Evolutionary conservation across 2,329 filamentous ascomycete genomes (phyloP).

Genomic region (Coniosporium tulheliwenetii): DNA sequence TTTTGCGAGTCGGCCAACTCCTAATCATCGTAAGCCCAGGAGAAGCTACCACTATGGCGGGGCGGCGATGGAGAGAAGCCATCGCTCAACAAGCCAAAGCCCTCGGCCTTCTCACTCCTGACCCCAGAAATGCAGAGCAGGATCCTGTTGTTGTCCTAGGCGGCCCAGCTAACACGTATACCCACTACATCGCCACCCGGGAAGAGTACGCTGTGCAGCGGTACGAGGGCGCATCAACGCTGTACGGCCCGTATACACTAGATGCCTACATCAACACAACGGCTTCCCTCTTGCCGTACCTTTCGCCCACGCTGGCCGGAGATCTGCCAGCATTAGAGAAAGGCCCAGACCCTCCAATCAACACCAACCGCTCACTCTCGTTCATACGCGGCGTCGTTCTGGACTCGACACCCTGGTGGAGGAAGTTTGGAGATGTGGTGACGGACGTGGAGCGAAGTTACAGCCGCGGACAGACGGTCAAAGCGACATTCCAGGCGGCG

Average conservation of each 20-base stretch:
- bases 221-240: slow-evolving; percentile 87
- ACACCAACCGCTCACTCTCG: slow-evolving; percentile 56
- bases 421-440: slow-evolving; percentile 54
- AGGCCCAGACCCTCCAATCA: slow-evolving; percentile 60
- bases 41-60: slow-evolving; percentile 86
- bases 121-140: background rate
- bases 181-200: slow-evolving; percentile 63
- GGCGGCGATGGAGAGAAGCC: slow-evolving; percentile 68
- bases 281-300: slow-evolving; percentile 52
- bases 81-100: slow-evolving; percentile 38
- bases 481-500: slow-evolving; percentile 62
- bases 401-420: slow-evolving; percentile 51
- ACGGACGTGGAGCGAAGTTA: slow-evolving; percentile 34
- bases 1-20: slow-evolving; percentile 69
- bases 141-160: slow-evolving; percentile 66
- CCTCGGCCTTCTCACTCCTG: slow-evolving; percentile 22
- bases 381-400: slow-evolving; percentile 70
- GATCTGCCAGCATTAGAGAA: slow-evolving; percentile 16
- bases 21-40: slow-evolving; percentile 73
- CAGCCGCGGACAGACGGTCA: slow-evolving; percentile 49
- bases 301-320: slow-evolving; percentile 23
- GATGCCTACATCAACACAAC: slow-evolving; percentile 80
- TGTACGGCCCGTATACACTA: slow-evolving; percentile 71
- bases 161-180: slow-evolving; percentile 81
- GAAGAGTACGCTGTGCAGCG: slow-evolving; percentile 76